Conservation (phyloP, 2,329 filamentous ascomycete genomes). For the Sporothrix phasma region DNA sequence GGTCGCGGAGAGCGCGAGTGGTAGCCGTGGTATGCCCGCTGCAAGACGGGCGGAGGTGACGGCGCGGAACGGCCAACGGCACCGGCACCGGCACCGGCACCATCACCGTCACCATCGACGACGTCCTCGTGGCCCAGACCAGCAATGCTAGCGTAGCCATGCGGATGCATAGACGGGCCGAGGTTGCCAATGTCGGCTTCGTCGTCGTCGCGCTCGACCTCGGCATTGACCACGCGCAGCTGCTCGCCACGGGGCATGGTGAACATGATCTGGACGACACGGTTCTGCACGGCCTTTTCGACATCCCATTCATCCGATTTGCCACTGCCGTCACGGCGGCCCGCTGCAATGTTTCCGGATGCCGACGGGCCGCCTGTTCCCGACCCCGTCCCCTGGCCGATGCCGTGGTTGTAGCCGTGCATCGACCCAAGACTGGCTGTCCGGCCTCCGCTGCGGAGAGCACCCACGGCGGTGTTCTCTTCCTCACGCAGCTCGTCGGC, state of each 20-base stretch:
- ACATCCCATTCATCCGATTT: slow-evolving; percentile 59
- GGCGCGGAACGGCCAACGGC: slow-evolving; percentile 9
- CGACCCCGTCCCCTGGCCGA: neutral
- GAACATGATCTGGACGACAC: slow-evolving; percentile 78
- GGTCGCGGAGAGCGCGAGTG: neutral
- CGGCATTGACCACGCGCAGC: slow-evolving; percentile 81
- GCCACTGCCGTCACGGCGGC: slow-evolving; percentile 18
- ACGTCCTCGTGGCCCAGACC: neutral
- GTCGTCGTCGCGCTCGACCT: slow-evolving; percentile 32
- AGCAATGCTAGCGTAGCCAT: slow-evolving; percentile 2
- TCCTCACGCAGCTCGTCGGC: slow-evolving; percentile 45
- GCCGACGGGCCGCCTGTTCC: neutral
- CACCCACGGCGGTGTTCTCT: slow-evolving; percentile 17
- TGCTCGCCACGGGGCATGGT: slow-evolving; percentile 79
- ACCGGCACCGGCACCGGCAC: neutral
- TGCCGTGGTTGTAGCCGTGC: slow-evolving; percentile 5
- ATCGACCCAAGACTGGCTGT: slow-evolving; percentile 7
- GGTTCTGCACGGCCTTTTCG: slow-evolving; percentile 58
- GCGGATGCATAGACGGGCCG: neutral
- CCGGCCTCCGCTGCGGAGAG: slow-evolving; percentile 12
- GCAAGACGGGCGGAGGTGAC: slow-evolving; percentile 8
- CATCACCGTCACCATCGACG: neutral
- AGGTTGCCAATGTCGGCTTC: slow-evolving; percentile 15
- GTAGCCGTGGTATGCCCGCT: slow-evolving; percentile 7
- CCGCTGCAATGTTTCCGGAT: slow-evolving; percentile 21